These are phyloP conservation scores for Neurospora sp. DNA, from an alignment of 495 filamentous ascomycete species.

Conservation along the genomic window DNA sequence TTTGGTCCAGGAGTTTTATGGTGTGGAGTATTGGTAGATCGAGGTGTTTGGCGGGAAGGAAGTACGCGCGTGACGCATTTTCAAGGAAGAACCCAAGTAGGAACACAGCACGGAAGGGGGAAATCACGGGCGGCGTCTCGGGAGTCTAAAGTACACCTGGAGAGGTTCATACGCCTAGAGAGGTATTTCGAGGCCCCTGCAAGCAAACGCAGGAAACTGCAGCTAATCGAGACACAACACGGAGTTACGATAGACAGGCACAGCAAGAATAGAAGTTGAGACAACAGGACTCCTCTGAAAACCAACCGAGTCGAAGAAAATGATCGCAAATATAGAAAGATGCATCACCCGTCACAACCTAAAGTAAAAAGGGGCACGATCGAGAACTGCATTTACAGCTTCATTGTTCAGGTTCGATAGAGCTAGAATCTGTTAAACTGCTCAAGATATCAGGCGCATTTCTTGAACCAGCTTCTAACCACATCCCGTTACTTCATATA, in stretches of 20 bases:
- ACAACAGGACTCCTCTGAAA: not conserved
- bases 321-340: not conserved
- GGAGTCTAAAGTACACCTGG: not conserved
- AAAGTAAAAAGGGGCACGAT: not conserved
- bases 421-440: not conserved
- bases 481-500: not conserved
- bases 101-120: not conserved
- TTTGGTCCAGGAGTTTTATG: not conserved
- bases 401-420: not conserved
- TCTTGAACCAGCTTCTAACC: not conserved
- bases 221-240: not conserved
- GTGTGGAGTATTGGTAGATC: not conserved
- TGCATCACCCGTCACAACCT: not conserved
- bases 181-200: not conserved
- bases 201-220: not conserved
- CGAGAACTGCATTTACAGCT: not conserved
- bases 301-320: not conserved
- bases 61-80: not conserved
- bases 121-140: not conserved
- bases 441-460: not conserved
- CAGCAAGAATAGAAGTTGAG: not conserved
- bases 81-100: not conserved
- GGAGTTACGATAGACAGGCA: not conserved
- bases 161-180: not conserved
- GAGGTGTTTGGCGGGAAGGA: not conserved